Percentiles rank a stretch among this genome's conserved stretches.
phyloP scores from a whole-genome alignment of 371 early-diverging fungal species.

The Capniomyces stellatus region DNA sequence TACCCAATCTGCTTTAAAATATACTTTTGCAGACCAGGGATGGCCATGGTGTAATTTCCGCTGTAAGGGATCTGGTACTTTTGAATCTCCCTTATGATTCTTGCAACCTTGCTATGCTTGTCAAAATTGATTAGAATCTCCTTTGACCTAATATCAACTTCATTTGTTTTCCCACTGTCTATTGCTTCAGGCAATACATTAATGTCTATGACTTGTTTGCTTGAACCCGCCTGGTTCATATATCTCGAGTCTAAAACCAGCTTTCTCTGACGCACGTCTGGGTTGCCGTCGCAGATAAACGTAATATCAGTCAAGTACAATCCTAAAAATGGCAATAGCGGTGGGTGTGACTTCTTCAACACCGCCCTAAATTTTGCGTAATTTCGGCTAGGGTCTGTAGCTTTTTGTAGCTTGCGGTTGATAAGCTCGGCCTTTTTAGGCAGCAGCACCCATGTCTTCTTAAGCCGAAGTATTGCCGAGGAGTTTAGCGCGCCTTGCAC shows the following conservation, averaged over 20 bases:
- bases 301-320: slow-evolving; percentile 77
- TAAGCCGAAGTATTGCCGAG: slow-evolving; percentile 50
- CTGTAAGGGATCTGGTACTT: slow-evolving; percentile 60
- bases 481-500: slow-evolving; percentile 57
- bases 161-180: slow-evolving; percentile 3
- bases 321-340: slow-evolving; percentile 66
- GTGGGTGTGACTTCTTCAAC: slow-evolving; percentile 39
- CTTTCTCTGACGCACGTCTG: slow-evolving; percentile 8
- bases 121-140: slow-evolving; percentile 56
- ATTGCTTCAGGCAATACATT: too few species aligned
- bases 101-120: slow-evolving; percentile 46
- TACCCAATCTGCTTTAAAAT: slow-evolving; percentile 17
- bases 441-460: slow-evolving; percentile 49
- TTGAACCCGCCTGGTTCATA: not conserved
- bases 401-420: slow-evolving; percentile 33
- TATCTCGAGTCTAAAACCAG: not conserved
- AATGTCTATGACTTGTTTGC: too few species aligned
- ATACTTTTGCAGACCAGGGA: slow-evolving; percentile 23
- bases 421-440: slow-evolving; percentile 31
- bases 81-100: slow-evolving; percentile 51
- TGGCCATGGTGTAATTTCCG: slow-evolving; percentile 26
- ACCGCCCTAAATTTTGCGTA: slow-evolving; percentile 54
- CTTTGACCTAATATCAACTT: slow-evolving; percentile 14
- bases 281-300: slow-evolving; percentile 57
- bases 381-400: slow-evolving; percentile 48